A percentile compares a stretch with the other conserved stretches of the same genome.
Evolutionary conservation across 495 filamentous ascomycete species (phyloP).

Genomic region (Wilcoxina mikolae): DNA sequence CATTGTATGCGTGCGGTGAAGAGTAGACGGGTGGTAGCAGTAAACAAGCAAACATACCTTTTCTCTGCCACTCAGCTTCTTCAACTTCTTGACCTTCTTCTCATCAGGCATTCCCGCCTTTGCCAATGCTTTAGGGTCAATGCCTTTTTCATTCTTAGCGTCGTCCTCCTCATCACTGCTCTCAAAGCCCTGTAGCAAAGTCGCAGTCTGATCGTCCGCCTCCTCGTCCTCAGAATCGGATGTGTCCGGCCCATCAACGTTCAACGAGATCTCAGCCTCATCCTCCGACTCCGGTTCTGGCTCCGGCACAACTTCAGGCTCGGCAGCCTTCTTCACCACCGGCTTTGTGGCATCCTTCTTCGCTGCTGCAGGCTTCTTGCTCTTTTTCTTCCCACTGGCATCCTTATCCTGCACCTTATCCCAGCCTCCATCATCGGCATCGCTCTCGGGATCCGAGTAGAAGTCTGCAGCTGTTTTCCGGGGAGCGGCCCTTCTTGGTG

Average conservation of each 20-base stretch:
- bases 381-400: slow-evolving; percentile 12
- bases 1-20: slow-evolving; percentile 1
- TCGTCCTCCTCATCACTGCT: slow-evolving; percentile 50
- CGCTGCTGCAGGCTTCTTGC: background rate
- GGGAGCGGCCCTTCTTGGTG: slow-evolving; percentile 10
- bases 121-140: slow-evolving; percentile 46
- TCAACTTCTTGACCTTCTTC: slow-evolving; percentile 36
- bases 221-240: slow-evolving; percentile 35
- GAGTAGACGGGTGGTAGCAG: background rate
- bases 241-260: slow-evolving; percentile 26
- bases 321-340: slow-evolving; percentile 5
- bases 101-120: slow-evolving; percentile 50
- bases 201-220: slow-evolving; percentile 53
- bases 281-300: slow-evolving; percentile 24
- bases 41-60: slow-evolving; percentile 13
- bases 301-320: background rate
- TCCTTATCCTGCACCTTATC: slow-evolving; percentile 12
- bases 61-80: slow-evolving; percentile 11
- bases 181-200: slow-evolving; percentile 63
- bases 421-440: slow-evolving; percentile 23
- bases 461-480: slow-evolving; percentile 25
- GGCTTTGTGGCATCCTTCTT: slow-evolving; percentile 7
- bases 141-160: slow-evolving; percentile 39
- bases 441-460: slow-evolving; percentile 16
- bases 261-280: slow-evolving; percentile 12